Evolutionary conservation across 2,329 filamentous ascomycete species (phyloP), one percentile per base, ranked within the genome.

Genomic region (Ophiostoma quercus): DNA sequence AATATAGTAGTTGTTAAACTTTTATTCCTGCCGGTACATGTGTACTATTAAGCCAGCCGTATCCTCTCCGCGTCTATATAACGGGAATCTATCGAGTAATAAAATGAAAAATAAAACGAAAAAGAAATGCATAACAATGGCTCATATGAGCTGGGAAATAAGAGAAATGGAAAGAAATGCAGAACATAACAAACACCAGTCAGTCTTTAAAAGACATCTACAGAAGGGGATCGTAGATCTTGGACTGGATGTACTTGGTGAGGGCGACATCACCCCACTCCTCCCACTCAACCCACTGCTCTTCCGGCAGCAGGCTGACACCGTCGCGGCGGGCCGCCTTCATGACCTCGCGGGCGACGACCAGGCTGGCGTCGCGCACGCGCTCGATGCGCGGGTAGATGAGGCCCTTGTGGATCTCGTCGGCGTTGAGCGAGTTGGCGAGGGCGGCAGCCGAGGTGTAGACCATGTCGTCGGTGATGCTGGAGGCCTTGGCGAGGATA

Each of bases 401-500:
- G 78, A 96, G 89, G 69, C 92, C 92, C 78, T 89, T 87, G 70
- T 90, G 87, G 76, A 92, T 83, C 82, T 99, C 95, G 72, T 95
- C 90, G 54, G 88, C 84, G 73, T 90, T 93, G 72, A 99, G 85
- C 43, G 90, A 89, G 71, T 88, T 88, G 19, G 92, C 87, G 25
- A 98, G 87, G 4, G 92, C 90, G 57, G 90, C 89, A 37, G 92
- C 95, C 41, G 94, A 94, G 67, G 91, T 93, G 82, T 98, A 98
- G 77, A 99, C 93, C 95, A 99, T 99, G 79, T 90, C 88, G 79
- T 97, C 92, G 5, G 94, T 98, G 74, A 98, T 85, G 75, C 88
- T 88, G 74, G 91, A 89, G 14, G 93, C 87, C 84, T 97, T 96
- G 81, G 90, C 89, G 67, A 98, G 87, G 77, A 98, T 97, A 74